Evolutionary conservation across 208 protist species (phyloP).

Genomic region (Acanthamoeba sp.): DNA sequence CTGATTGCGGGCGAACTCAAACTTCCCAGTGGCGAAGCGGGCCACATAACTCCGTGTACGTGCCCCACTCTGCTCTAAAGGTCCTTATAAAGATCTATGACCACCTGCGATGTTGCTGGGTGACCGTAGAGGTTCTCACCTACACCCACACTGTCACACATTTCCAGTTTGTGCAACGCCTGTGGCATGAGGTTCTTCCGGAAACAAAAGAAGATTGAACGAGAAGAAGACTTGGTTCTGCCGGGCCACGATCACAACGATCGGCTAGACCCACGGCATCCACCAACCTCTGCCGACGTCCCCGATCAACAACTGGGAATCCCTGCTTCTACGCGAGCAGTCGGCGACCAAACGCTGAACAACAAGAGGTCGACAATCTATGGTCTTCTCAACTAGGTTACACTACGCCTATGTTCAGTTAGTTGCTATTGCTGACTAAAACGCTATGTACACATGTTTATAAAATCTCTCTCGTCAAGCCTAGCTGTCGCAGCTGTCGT

Average conservation of each 20-base stretch:
- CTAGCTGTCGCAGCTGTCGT: too few species aligned
- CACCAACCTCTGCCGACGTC: too few species aligned
- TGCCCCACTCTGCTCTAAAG: background rate
- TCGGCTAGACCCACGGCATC: too few species aligned
- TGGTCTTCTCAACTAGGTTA: background rate
- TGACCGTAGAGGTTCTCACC: too few species aligned
- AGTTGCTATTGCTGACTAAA: background rate
- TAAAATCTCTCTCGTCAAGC: too few species aligned
- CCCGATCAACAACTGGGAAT: too few species aligned
- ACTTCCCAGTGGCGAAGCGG: conserved; percentile 3
- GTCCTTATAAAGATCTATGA: too few species aligned
- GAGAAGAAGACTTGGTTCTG: background rate
- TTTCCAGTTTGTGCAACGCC: background rate
- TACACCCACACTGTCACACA: too few species aligned
- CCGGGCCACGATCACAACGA: too few species aligned
- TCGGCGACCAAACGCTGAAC: background rate
- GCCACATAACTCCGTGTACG: background rate
- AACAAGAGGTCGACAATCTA: background rate
- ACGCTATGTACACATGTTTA: too few species aligned
- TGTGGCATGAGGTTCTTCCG: background rate
- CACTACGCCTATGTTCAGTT: background rate
- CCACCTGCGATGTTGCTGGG: too few species aligned
- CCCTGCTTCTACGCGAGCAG: background rate
- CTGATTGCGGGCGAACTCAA: background rate
- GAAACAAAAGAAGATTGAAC: background rate